Evolutionary conservation across 768 basidiomycete species (phyloP), one percentile per base, ranked within the genome.

Genomic region (Scleroderma citrinum): DNA sequence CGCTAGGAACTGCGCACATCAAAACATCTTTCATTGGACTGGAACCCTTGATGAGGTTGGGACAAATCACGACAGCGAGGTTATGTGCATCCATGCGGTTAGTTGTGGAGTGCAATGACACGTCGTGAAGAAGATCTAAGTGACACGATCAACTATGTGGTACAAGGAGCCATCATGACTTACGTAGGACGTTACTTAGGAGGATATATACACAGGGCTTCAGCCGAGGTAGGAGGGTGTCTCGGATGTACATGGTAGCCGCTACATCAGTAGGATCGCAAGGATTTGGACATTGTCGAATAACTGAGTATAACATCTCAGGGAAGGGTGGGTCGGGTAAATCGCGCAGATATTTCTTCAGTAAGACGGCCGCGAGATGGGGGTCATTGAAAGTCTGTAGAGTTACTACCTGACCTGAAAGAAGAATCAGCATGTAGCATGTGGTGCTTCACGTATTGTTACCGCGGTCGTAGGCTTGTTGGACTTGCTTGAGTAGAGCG

Each of bases 1-100:
- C 74, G 6, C 75, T 75, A 0, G 81, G 75, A 21, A 90, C 73
- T 14, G 72, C 67, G 58, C 85, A 89, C 75, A 92, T 83, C 72
- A 75, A 70, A 44, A 90, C 83, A 58, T 92, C 90, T 24, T 76
- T 76, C 46, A 80, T 67, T 14, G 83, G 82, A 56, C 78, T 89
- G 6, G 80, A 63, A 51, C 87, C 71, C 50, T 81, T 81, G 49
- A 91, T 77, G 41, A 92, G 79, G 57, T 92, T 93, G 7, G 91
- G 91, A 48, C 76, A 78, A 31, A 92, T 69, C 13, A 91, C 87
- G 48, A 92, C 72, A 11, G 89, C 76, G 36, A 92, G 82, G 59
- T 93, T 93, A 53, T 82, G 76, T 11, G 88, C 85, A 56, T 87
- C 83, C 91, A 93, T 93, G 31, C 77, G 73, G 59, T 92, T 92